Base-by-base conservation (phyloP, 495 filamentous ascomycete species). In the Penicillium turbatum region DNA sequence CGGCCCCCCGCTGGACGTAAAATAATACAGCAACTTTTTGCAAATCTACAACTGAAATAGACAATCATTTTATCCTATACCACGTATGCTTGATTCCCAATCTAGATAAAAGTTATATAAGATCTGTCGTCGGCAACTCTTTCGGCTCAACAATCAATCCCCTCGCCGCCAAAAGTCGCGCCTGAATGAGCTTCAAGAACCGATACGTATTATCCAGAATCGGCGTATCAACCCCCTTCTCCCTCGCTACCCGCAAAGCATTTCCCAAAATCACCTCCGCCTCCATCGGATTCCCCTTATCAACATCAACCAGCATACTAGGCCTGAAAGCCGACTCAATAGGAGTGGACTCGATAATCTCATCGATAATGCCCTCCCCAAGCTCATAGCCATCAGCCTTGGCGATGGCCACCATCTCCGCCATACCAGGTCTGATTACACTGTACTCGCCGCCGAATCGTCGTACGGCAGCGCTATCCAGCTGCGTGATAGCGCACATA, bases 261-360 rank as follows among this genome's bases (percentile, higher is more conserved):
- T 60, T 63, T 6, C 55, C 58, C 41, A 60, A 29, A 17, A 56
- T 61, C 6, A 63, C 58, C 43, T 57, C 58, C 17, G 54, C 47
- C 39, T 52, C 61, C 34, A 61, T 34, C 9, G 45, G 61, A 21
- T 48, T 56, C 11, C 42, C 57, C 29, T 60, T 60, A 34, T 60
- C 54, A 5, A 48, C 43, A 15, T 56, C 55, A 11, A 56, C 52
- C 16, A 57, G 32, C 59, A 61, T 57, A 29, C 58, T 61, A 6
- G 58, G 58, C 3, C 54, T 40, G 40, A 57, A 57, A 12, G 17
- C 42, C n/a, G 51, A 29, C 19, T 57, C 58, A n/a, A 57, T 21
- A 2, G 58, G 58, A 6, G 50, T 53, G 6, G 8, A 24, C 11
- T 57, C 29, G 0, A 57, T 34, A 32, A 57, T 47, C n/a, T 54